Conservation (phyloP, 331 rosid genomes). For the Pyrus hybrid region DNA sequence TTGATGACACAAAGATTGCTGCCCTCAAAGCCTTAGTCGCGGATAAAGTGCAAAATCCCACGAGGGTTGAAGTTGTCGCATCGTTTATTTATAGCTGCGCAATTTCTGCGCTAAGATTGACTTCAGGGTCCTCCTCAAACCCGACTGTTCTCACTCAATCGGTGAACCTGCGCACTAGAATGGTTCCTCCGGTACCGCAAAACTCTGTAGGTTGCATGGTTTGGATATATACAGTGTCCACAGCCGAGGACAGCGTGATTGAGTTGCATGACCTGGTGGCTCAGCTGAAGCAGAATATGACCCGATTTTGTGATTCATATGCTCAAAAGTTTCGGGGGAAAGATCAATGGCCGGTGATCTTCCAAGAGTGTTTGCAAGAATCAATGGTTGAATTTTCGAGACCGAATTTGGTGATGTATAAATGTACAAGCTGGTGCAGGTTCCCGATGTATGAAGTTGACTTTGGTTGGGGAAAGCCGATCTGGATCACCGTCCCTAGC, state of each 20-base stretch:
- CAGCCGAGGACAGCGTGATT: not conserved
- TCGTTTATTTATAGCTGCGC: constrained; percentile 13
- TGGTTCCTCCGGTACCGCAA: constrained; percentile 19
- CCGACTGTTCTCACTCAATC: not conserved
- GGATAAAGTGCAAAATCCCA: not conserved
- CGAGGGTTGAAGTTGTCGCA: constrained; percentile 9
- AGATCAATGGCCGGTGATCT: not conserved
- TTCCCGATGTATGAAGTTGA: constrained; percentile 27
- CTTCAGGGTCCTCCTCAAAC: not conserved
- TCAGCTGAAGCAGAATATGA: constrained; percentile 1
- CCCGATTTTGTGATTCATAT: not conserved
- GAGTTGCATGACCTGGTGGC: constrained; percentile 10
- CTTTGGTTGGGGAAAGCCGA: constrained; percentile 36
- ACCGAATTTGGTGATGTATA: constrained; percentile 7
- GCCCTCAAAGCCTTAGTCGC: constrained; percentile 4
- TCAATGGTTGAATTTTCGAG: not conserved
- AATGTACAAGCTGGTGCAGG: constrained; percentile 8
- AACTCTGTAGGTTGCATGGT: constrained; percentile 16
- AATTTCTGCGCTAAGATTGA: not conserved
- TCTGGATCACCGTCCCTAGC: constrained; percentile 1
- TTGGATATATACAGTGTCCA: not conserved
- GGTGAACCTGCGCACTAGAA: constrained; percentile 4
- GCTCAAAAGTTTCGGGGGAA: not conserved
- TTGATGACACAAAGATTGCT: not conserved
- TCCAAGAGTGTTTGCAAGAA: not conserved